A percentile compares a stretch with the other conserved stretches of the same genome.
Conservation (phyloP, 345 rosid species). For the Pugionium cornutum region DNA sequence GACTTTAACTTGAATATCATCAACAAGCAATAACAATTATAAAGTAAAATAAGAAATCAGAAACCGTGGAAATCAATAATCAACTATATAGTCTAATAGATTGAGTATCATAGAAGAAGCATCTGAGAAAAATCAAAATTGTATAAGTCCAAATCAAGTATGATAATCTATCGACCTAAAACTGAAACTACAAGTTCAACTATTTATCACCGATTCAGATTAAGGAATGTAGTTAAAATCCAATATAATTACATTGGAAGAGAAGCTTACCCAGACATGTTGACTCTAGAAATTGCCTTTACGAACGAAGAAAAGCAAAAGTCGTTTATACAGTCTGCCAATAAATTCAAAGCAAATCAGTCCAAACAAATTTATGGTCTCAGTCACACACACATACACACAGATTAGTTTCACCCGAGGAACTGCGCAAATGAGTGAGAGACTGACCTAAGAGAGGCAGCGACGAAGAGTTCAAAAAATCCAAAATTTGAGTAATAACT, state of each 20-base stretch:
- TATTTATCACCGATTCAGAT: background rate
- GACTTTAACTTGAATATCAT: background rate
- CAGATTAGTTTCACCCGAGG: background rate
- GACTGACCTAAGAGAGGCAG: slow-evolving; percentile 33
- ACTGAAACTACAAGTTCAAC: background rate
- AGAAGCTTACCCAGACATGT: slow-evolving; percentile 42
- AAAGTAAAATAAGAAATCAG: background rate
- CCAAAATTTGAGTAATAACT: background rate
- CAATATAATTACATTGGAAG: background rate
- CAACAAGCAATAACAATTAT: background rate
- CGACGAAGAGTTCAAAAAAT: background rate
- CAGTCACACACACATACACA: background rate
- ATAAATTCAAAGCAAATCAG: background rate
- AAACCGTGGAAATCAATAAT: background rate
- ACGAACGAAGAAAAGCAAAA: background rate
- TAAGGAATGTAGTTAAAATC: background rate
- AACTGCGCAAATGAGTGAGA: slow-evolving; percentile 4
- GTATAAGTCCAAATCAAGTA: background rate
- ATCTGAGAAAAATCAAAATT: background rate
- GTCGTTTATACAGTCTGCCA: slow-evolving; percentile 7
- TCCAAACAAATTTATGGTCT: too few species aligned
- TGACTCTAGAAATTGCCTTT: slow-evolving; percentile 17
- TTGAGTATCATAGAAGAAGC: background rate
- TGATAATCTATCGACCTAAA: background rate
- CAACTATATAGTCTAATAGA: background rate